These are phyloP conservation scores for Entomortierella beljakovae DNA, from an alignment of 192 early-diverging fungal genomes.

Conservation along the genomic window DNA sequence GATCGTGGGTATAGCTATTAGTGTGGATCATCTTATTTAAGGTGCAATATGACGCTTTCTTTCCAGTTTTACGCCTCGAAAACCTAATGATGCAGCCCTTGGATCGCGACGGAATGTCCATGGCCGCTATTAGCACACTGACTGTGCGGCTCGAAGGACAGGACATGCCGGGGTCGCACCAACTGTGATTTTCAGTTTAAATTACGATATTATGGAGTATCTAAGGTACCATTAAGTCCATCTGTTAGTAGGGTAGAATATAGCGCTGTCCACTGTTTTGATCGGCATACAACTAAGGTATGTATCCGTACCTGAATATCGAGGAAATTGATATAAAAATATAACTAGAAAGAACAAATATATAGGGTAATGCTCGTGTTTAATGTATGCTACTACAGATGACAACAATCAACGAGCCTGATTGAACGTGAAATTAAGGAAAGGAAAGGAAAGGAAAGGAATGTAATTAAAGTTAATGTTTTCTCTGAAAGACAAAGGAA, in stretches of 20 bases:
- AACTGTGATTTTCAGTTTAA: no score
- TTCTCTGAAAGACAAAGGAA: no score
- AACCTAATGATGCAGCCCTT: constrained; percentile 18
- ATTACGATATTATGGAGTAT: no score
- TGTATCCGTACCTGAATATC: neutral
- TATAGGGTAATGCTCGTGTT: neutral
- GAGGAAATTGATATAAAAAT: neutral
- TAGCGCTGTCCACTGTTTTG: neutral
- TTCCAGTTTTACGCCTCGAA: constrained; percentile 14
- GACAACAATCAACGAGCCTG: neutral
- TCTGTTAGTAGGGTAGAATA: neutral
- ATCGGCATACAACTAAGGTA: neutral
- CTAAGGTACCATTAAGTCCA: neutral
- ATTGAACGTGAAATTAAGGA: no score
- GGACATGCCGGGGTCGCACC: constrained; percentile 26
- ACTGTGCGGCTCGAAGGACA: constrained; percentile 47
- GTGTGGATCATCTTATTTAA: constrained; percentile 5
- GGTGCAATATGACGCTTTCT: neutral
- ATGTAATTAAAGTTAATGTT: no score
- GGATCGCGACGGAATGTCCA: constrained; percentile 46
- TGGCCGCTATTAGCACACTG: constrained; percentile 49
- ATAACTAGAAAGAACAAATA: neutral
- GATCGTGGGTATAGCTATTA: neutral
- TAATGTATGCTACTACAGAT: neutral
- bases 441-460: no score